Percentiles rank a stretch among this genome's conserved stretches.
Conservation (phyloP, 1,284 basidiomycete species). For the Ceratobasidium sp. region DNA sequence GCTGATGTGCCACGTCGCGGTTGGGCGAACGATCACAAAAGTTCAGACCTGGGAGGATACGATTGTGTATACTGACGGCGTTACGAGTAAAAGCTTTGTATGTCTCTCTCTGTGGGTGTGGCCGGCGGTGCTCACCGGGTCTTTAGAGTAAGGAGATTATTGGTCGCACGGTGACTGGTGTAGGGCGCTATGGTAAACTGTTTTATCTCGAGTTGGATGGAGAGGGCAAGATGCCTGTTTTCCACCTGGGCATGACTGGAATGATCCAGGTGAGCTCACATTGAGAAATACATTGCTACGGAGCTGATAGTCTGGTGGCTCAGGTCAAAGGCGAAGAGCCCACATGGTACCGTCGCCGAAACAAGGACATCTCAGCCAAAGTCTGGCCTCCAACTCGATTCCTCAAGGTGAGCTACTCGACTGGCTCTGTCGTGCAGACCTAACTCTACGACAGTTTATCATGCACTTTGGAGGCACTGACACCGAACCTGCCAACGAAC, state of each 20-base stretch:
- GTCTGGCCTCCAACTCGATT: conserved; percentile 78
- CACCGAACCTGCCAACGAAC: conserved; percentile 50
- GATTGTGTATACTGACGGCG: conserved; percentile 70
- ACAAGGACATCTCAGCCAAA: conserved; percentile 54
- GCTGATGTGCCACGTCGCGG: conserved; percentile 62
- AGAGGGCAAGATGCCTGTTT: conserved; percentile 66
- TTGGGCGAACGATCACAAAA: conserved; percentile 61
- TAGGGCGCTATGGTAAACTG: conserved; percentile 76
- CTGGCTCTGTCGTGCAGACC: background rate
- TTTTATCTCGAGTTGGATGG: conserved; percentile 77
- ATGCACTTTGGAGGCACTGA: conserved; percentile 56
- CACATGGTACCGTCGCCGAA: conserved; percentile 67
- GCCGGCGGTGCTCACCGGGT: background rate
- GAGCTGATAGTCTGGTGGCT: background rate
- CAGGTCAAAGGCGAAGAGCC: conserved; percentile 70
- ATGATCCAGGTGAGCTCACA: conserved; percentile 66
- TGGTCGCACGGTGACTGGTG: conserved; percentile 65
- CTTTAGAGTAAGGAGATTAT: conserved; percentile 63
- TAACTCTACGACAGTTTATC: conserved; percentile 59
- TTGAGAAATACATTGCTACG: conserved; percentile 16
- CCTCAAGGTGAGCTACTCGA: conserved; percentile 60
- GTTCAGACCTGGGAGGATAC: conserved; percentile 70
- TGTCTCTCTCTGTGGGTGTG: conserved; percentile 45
- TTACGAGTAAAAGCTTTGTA: conserved; percentile 70
- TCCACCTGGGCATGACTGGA: conserved; percentile 87